Evolutionary conservation across 2,329 filamentous ascomycete species (phyloP), one percentile per base, ranked within the genome.

Genomic region (Madurella fahalii): DNA sequence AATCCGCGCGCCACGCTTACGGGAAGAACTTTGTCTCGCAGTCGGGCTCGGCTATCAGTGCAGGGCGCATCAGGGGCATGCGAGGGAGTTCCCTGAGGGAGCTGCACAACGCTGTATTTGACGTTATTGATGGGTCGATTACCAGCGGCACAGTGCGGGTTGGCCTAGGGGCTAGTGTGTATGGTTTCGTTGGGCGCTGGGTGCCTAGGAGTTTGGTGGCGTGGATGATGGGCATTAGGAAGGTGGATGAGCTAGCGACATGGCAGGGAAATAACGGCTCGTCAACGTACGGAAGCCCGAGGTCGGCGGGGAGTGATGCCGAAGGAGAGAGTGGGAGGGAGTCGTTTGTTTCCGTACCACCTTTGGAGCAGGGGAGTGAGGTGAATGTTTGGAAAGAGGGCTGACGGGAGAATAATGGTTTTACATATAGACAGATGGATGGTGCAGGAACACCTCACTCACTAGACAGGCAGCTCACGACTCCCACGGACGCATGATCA

Each of bases 141-240:
- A 81, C 79, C 25, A 77, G 75, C 45, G 76, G 81, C 37, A 81
- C 88, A 1, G 82, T 93, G 60, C 85, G 89, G 54, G 87, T 96
- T 15, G 94, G 94, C 1, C 83, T 91, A 49, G 94, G 94, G 7
- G 90, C 90, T 48, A 78, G 87, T 53, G 78, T 91, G 0, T 97
- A 97, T 70, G 88, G 89, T 40, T 78, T 96, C 31, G 87, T 97
- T 8, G 94, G 92, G 5, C 81, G 82, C 40, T 93, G 87, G 82
- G 79, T 88, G 20, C 93, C 94, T 1, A 78, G 82, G 17, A 80
- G 84, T 2, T 68, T 96, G 15, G 87, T 97, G n/a, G 85, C 85
- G 1, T 94, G 90, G 88, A 95, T 97, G 88, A 87, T 97, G 82
- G 91, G 91, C 11, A 81, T 92, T 54, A 77, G 85, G 57, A 75